Conservation (phyloP, 2,329 filamentous ascomycete species). For the Ophiocordyceps unilateralis region DNA sequence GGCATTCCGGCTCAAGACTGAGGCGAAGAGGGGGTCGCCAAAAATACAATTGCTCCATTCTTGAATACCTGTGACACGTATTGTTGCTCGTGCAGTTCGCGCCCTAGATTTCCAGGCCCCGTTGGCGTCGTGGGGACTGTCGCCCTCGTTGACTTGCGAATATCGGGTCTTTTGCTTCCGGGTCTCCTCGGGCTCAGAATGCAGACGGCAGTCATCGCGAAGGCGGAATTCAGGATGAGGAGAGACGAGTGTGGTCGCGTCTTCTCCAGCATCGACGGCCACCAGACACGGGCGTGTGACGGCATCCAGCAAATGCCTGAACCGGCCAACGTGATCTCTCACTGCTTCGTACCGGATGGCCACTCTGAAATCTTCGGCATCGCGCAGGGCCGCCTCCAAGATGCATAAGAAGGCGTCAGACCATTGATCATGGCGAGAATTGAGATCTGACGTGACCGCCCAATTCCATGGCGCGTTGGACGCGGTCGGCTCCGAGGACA, state of each 20-base stretch:
- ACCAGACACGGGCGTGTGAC: slow-evolving; percentile 35
- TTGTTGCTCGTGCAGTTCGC: background rate
- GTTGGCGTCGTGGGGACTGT: background rate
- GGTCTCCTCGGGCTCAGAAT: background rate
- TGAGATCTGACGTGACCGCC: slow-evolving; percentile 9
- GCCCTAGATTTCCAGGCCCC: background rate
- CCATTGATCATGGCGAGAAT: slow-evolving; percentile 24
- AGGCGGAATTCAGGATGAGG: background rate
- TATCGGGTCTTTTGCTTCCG: background rate
- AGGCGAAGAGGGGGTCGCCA: slow-evolving; percentile 39
- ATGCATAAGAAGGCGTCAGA: slow-evolving; percentile 37
- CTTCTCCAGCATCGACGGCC: slow-evolving; percentile 32
- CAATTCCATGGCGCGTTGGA: slow-evolving; percentile 1
- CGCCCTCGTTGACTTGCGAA: background rate
- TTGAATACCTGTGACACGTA: slow-evolving; percentile 15
- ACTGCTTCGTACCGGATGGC: slow-evolving; percentile 39
- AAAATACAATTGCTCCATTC: slow-evolving; percentile 44
- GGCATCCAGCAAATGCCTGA: slow-evolving; percentile 31
- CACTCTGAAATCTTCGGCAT: slow-evolving; percentile 42
- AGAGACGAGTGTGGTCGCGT: slow-evolving; percentile 30
- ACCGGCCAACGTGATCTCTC: slow-evolving; percentile 30
- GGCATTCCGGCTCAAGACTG: slow-evolving; percentile 26
- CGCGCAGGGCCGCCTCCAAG: slow-evolving; percentile 37
- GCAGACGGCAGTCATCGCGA: background rate
- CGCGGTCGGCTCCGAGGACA: background rate